Evolutionary conservation across 768 basidiomycete species (phyloP), one percentile per base, ranked within the genome.

Genomic region (Kwoniella mangroviensis): DNA sequence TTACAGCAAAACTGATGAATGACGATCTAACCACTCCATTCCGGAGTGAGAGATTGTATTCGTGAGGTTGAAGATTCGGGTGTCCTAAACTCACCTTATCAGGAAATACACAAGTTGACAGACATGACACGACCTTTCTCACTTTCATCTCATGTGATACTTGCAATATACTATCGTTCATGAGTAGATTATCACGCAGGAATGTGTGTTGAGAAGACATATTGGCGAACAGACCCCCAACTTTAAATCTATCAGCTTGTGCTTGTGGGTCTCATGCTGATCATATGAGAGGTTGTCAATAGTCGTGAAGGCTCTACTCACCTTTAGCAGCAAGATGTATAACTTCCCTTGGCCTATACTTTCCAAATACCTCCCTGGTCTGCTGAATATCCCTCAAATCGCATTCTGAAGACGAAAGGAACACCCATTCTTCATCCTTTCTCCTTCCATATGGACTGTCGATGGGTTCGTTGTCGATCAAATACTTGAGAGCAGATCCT

Each of bases 51-150:
- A 34, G 34, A 34, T 5, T 34, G 34, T 34, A 34, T 34, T 34
- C 34, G 34, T 34, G 34, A 34, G 34, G 34, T 34, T 34, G 21
- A 21, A 28, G 54, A 21, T 2, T 24, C 4, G 9, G 22, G n/a
- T 43, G 22, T 17, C 3, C 61, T 10, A 6, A 28, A 64, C 69
- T 63, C 49, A 75, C 75, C 82, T 94, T 91, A 84, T 98, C 95
- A 0, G 95, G 95, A 86, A 95, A 98, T 56, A 98, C 93, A 81
- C 95, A 98, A 52, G 96, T 98, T 11, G 95, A 97, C 49, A 98
- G 88, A 80, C 95, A 98, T 13, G 95, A 97, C 68, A 98, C 90
- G 75, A 96, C 87, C 84, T 97, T 98, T 72, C 87, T 74, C 22
- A 82, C 81, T 60, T 88, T 86, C 77, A 86, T 85, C 73, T 89